Percentiles rank a stretch among this genome's conserved stretches.
Conservation (phyloP, 2,329 filamentous ascomycete genomes). For the Domatiomyces catenatus region DNA sequence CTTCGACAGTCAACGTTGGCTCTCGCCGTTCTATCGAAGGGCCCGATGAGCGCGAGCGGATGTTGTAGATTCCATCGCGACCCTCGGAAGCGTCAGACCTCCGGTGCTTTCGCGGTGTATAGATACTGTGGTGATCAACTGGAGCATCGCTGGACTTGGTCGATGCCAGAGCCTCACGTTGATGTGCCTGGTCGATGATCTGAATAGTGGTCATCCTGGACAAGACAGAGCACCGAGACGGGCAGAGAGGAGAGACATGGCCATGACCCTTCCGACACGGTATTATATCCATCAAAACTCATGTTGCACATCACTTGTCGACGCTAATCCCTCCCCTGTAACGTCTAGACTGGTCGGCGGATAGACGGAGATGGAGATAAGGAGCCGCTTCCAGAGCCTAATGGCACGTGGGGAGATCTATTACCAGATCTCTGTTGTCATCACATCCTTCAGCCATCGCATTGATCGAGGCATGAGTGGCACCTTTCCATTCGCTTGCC, state of each 20-base stretch:
- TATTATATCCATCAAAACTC: neutral
- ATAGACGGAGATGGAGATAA: neutral
- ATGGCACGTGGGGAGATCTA: neutral
- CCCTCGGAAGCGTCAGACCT: neutral
- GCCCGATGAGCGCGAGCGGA: constrained; percentile 8
- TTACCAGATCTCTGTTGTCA: neutral
- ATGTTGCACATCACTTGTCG: neutral
- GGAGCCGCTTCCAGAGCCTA: neutral
- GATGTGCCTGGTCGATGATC: neutral
- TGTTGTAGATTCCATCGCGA: constrained; percentile 20
- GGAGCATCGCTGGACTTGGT: neutral
- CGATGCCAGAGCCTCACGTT: neutral
- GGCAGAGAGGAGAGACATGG: neutral
- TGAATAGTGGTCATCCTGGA: neutral
- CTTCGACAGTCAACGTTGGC: constrained; percentile 1
- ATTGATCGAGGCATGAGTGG: neutral
- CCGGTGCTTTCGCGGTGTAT: neutral
- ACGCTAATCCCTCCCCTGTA: neutral
- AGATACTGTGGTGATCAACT: neutral
- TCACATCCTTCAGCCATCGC: neutral
- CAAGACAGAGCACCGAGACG: neutral
- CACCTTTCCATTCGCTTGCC: neutral
- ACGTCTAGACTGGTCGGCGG: neutral
- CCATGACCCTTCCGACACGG: neutral
- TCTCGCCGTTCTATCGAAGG: neutral